Percentiles rank a stretch among this genome's conserved stretches.
Conservation (phyloP, 257 asterid genomes). For the Ophiorrhiza pumila region DNA sequence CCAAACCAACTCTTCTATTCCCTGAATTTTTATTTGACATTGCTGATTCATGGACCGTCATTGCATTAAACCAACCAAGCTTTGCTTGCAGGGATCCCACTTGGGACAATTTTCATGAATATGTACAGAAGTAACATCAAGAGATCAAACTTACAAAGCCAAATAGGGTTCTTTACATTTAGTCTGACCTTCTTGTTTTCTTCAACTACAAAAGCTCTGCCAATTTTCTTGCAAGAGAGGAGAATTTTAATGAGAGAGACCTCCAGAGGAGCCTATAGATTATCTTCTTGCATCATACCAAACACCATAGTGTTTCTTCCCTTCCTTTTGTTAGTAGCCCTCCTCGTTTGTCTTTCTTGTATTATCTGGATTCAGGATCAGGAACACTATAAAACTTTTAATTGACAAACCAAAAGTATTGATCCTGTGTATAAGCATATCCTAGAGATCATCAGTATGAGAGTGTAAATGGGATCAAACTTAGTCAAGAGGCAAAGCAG, state of each 20-base stretch:
- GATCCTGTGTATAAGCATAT: not conserved
- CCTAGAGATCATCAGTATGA: not conserved
- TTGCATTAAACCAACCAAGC: no score
- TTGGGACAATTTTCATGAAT: conserved; percentile 60
- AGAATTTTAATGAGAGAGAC: conserved; percentile 61
- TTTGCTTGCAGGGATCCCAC: conserved; percentile 49
- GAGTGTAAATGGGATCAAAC: not conserved
- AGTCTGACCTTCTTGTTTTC: conserved; percentile 64
- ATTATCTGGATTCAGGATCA: not conserved
- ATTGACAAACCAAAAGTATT: not conserved
- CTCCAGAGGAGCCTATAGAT: conserved; percentile 68
- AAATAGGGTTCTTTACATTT: conserved; percentile 75
- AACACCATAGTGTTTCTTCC: conserved; percentile 68
- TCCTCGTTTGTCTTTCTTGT: not conserved
- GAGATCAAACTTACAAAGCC: conserved; percentile 43
- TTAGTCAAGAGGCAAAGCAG: not conserved
- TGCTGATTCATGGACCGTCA: no score
- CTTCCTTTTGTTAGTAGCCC: conserved; percentile 52
- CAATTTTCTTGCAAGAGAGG: conserved; percentile 72
- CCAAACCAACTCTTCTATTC: no score
- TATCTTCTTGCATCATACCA: conserved; percentile 61
- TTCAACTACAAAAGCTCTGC: conserved; percentile 84
- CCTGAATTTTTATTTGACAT: no score
- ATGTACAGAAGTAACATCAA: conserved; percentile 29
- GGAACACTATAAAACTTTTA: not conserved